Evolutionary conservation across 768 basidiomycete species (phyloP), one percentile per base, ranked within the genome.

Genomic region (Filobasidium floriforme): DNA sequence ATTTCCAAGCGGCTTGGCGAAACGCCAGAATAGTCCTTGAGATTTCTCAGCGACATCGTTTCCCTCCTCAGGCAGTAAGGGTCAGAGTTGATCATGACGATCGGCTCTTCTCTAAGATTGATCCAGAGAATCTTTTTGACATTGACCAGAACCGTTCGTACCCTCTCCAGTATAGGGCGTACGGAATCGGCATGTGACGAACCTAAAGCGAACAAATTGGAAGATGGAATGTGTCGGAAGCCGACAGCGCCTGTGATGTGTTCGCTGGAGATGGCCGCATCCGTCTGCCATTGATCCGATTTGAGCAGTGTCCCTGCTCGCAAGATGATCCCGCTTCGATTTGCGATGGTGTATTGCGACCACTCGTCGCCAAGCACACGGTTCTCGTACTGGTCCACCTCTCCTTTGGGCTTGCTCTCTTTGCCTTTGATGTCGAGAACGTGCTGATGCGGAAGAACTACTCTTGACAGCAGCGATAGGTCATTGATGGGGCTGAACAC

Each of bases 21-120:
- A 61, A 99, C 98, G 2, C 96, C 96, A 54, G 91, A 89, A 79
- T 92, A 97, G 78, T 96, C 92, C 83, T 93, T 96, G 87, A 98
- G 91, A 74, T 99, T 98, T 52, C 96, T 82, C 37, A 99, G 79
- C 14, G 89, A 89, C 71, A 89, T 90, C 2, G 86, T 84, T 73
- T 94, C 90, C 66, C 91, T 81, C 67, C 94, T 83, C 10, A 83
- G 72, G 70, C 93, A 97, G 77, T 92, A 97, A 0, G 92, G 90
- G 19, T 86, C 84, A 37, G 93, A 93, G 73, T 97, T 94, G 72
- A 98, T 85, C 77, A 79, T 77, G 19, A 78, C 77, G 9, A 79
- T 59, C 7, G 78, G 78, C 62, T 79, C 79, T 49, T 96, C 93
- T 24, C 94, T 82, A n/a, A 99, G 80, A 18, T 90, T 91, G 61